These are phyloP conservation scores for Plasmopara halstedii DNA, from an alignment of 352 stramenopile species.

Conservation along the genomic window DNA sequence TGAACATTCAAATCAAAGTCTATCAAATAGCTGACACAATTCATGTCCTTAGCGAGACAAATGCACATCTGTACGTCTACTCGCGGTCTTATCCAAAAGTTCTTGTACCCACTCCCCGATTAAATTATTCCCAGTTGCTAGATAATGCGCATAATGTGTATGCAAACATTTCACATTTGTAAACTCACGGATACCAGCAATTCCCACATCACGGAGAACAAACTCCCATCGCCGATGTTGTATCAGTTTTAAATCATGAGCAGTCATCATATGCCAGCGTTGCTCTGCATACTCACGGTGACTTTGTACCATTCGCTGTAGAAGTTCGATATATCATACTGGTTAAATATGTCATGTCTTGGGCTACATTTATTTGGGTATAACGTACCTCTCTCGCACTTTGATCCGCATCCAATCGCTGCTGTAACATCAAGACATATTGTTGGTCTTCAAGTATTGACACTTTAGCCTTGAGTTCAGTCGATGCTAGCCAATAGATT, in stretches of 20 bases:
- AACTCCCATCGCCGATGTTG: slow-evolving; percentile 30
- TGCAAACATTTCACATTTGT: slow-evolving; percentile 66
- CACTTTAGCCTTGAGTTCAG: slow-evolving; percentile 40
- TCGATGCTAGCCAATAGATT: slow-evolving; percentile 51
- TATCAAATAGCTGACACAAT: not conserved
- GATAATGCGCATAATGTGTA: slow-evolving; percentile 64
- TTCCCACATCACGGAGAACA: slow-evolving; percentile 41
- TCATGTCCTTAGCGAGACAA: not conserved
- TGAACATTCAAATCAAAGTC: too few relatives aligned
- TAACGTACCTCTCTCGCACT: slow-evolving; percentile 26
- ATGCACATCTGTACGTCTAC: too few relatives aligned
- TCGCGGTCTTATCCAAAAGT: slow-evolving; percentile 22
- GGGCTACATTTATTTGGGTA: too few relatives aligned
- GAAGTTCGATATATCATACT: not conserved
- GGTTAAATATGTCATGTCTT: not conserved
- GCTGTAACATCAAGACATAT: slow-evolving; percentile 35
- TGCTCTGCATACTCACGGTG: slow-evolving; percentile 40
- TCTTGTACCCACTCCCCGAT: slow-evolving; percentile 63
- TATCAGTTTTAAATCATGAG: slow-evolving; percentile 31
- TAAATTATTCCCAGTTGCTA: slow-evolving; percentile 42
- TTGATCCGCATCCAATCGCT: slow-evolving; percentile 28
- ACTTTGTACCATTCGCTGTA: slow-evolving; percentile 35
- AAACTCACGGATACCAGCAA: slow-evolving; percentile 50
- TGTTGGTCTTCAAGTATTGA: slow-evolving; percentile 48
- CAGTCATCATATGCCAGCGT: slow-evolving; percentile 45